Evolutionary conservation across 352 stramenopile species (phyloP), one percentile per base, ranked within the genome.

Genomic region (Thraustochytrium striatum): DNA sequence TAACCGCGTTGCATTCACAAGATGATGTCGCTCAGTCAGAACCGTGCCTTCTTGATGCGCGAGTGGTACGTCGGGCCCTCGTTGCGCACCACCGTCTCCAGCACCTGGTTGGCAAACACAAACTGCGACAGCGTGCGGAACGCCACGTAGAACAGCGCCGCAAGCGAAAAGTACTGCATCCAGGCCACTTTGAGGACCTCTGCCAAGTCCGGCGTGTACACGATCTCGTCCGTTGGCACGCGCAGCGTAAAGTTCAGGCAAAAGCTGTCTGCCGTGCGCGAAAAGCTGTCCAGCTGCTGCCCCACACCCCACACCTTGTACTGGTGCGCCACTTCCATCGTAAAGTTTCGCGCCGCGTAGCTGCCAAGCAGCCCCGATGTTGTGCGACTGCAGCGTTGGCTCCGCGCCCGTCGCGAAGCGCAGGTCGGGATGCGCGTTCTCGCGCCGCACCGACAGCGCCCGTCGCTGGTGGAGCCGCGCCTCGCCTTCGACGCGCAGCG

Each of bases 401-500:
- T 59, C 13, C 59, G 35, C 47, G n/a, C 44, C 57, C 19, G 59
- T 41, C 35, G 47, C 35, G 21, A 36, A 59, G 25, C 53, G 9
- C 32, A 61, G 7, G 44, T 11, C 79, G n/a, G 21, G 39, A 50
- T 7, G 28, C 21, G 83, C 82, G 35, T 69, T 91, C 85, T 44
- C 84, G 32, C 85, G 57, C 3, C 69, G 88, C 58, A 92, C 81
- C 3, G 84, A 83, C 5, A 91, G 53, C 1, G 87, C 82, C 43
- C 59, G 78, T 21, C 86, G 84, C 75, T 91, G 87, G 33, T 86
- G 36, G 1, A 92, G 82, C 0, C 78, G n/a, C n/a, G 91, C 81
- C 33, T 92, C 86, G 9, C 89, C 89, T 30, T 91, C 88, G 36
- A 86, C 83, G 47, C 81, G 58, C 0, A 92, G 72, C 16, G 72